phyloP scores from a whole-genome alignment of 176 grass and related monocot genomes.

The Aegilops bicornis region DNA sequence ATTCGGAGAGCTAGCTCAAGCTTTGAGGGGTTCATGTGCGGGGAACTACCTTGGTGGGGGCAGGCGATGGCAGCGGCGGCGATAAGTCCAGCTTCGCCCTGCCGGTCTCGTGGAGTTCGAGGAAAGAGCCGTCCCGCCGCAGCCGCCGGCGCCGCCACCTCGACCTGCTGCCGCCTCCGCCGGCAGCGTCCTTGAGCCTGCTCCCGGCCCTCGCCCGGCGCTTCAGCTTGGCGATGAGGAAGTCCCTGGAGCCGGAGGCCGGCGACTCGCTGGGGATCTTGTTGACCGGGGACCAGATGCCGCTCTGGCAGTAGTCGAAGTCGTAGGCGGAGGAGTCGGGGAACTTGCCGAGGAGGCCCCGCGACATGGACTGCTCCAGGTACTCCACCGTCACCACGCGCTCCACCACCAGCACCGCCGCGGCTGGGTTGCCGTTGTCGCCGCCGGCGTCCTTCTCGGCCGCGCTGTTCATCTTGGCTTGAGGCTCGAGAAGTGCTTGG shows the following conservation, averaged over 20 bases:
- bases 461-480: conserved; percentile 20
- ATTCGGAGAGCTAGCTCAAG: conserved; percentile 1
- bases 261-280: conserved; percentile 49
- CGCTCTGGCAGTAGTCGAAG: conserved; percentile 97
- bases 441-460: background rate
- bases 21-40: background rate
- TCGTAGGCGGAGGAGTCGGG: conserved; percentile 71
- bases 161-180: background rate
- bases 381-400: conserved; percentile 95
- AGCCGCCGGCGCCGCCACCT: conserved; percentile 38
- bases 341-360: conserved; percentile 79
- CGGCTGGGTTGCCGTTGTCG: background rate
- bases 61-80: conserved; percentile 28
- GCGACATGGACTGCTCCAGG: conserved; percentile 72
- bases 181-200: background rate
- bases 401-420: conserved; percentile 50
- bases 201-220: conserved; percentile 33
- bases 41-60: conserved; percentile 38
- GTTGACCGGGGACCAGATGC: conserved; percentile 89
- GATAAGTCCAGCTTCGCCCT: conserved; percentile 33
- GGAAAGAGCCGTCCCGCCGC: conserved; percentile 40
- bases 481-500: background rate
- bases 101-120: conserved; percentile 38
- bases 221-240: conserved; percentile 47
- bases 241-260: conserved; percentile 19